Percentiles rank a stretch among this genome's conserved stretches.
phyloP scores from a whole-genome alignment of 257 asterid species.

The Leptodermis oblonga region DNA sequence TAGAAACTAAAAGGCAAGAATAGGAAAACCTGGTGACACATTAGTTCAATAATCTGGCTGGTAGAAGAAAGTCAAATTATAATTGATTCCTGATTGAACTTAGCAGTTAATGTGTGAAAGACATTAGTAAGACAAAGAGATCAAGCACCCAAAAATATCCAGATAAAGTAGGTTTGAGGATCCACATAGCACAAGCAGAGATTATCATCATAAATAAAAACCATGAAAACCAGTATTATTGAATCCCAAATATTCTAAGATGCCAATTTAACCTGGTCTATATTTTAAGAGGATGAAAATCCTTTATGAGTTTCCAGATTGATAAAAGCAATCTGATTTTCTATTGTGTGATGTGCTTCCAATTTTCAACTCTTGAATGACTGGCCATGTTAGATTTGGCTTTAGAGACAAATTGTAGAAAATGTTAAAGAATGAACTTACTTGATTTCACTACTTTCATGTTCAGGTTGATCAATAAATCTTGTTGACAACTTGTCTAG shows the following conservation, averaged over 20 bases:
- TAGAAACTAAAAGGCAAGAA: neutral
- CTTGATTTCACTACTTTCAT: slow-evolving; percentile 30
- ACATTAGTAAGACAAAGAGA: neutral
- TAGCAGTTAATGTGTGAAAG: neutral
- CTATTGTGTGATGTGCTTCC: neutral
- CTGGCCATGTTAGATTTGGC: neutral
- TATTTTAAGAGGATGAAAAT: neutral
- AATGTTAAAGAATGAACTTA: slow-evolving; percentile 15
- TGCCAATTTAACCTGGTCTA: neutral
- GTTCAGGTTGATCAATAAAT: slow-evolving; percentile 19
- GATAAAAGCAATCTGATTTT: neutral
- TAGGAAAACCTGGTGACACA: neutral
- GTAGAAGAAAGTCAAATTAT: no score
- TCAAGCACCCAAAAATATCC: neutral
- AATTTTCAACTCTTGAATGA: no score
- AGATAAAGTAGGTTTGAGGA: neutral
- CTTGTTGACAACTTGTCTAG: slow-evolving; percentile 43
- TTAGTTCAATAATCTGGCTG: no score
- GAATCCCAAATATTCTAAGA: neutral
- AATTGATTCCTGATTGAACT: neutral
- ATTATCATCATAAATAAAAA: neutral
- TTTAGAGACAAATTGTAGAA: neutral
- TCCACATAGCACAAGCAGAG: neutral
- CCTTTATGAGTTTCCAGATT: neutral
- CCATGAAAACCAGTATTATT: neutral